These are phyloP conservation scores for Colletotrichum godetiae DNA, from an alignment of 2,329 filamentous ascomycete genomes.

Conservation along the genomic window DNA sequence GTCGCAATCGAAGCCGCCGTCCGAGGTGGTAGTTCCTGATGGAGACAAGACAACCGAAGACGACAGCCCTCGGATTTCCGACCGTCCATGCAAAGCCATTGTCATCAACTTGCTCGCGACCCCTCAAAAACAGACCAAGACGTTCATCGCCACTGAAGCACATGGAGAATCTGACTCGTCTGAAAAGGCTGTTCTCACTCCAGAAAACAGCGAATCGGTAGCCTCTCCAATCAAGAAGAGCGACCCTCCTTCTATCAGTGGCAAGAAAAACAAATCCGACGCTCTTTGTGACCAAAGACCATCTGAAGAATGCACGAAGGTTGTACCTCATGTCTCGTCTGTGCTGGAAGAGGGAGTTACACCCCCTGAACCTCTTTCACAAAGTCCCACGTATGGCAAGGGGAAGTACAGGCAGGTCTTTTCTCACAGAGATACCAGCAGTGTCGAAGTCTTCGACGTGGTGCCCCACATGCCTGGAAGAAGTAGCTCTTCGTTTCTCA, in stretches of 20 bases:
- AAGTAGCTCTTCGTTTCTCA: background rate
- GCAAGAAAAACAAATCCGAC: background rate
- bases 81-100: background rate
- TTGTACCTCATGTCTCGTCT: background rate
- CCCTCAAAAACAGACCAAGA: slow-evolving; percentile 8
- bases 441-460: background rate
- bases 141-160: background rate
- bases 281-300: background rate
- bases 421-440: background rate
- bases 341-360: background rate
- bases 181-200: background rate
- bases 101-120: slow-evolving; percentile 24
- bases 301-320: background rate
- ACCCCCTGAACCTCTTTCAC: background rate
- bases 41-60: slow-evolving; percentile 5
- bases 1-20: slow-evolving; percentile 44
- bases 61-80: background rate
- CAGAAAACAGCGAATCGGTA: background rate
- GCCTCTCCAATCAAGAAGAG: background rate
- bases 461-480: background rate
- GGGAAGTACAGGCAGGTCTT: slow-evolving; percentile 16
- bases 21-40: slow-evolving; percentile 41
- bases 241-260: background rate
- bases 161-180: background rate
- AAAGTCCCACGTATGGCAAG: background rate